Base-by-base conservation (phyloP, 2,329 filamentous ascomycete genomes). In the Hymenoscyphus linearis region DNA sequence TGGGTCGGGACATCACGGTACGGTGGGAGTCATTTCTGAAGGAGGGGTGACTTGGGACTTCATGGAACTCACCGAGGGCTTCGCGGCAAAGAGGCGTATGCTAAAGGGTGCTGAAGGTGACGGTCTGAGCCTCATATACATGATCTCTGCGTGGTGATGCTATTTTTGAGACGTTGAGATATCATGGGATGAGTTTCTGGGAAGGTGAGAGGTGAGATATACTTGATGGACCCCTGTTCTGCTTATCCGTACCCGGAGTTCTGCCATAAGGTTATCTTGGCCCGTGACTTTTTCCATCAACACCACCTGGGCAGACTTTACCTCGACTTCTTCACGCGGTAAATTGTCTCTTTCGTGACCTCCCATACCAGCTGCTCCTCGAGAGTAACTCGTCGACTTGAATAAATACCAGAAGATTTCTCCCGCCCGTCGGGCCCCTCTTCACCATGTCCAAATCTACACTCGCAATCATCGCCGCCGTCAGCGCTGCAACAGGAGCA, bases 361-460 rank as follows among this genome's bases (percentile, higher is more conserved):
- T 61, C 62, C 55, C 54, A 57, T 57, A 31, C 52, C 60, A 62
- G 60, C 57, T 62, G 61, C 61, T 52, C 55, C 5, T 47, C 35
- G 10, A 5, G 53, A 27, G 16, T 40, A 22, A 37, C 25, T 44
- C 55, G n/a, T 27, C 27, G 13, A 34, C n/a, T 14, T 35, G 18
- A 68, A 70, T 67, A 68, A 66, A 66, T 66, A 66, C 55, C 44
- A 13, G 31, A 7, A 27, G 34, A 4, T 25, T 52, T 36, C 13
- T 10, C 44, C 7, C 27, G 31, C 59, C 61, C 61, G 34, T 2
- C 18, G 54, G 59, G 52, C 44, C 35, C 14, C 22, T 60, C 47
- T 61, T 61, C 75, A 80, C 62, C 67, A 93, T 93, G 90, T 92
- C 90, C 62, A 93, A 93, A 75, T 81, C 86, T 26, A 91, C 88